Conservation (phyloP, 2,329 filamentous ascomycete genomes). For the Mycosphaerella sp. region DNA sequence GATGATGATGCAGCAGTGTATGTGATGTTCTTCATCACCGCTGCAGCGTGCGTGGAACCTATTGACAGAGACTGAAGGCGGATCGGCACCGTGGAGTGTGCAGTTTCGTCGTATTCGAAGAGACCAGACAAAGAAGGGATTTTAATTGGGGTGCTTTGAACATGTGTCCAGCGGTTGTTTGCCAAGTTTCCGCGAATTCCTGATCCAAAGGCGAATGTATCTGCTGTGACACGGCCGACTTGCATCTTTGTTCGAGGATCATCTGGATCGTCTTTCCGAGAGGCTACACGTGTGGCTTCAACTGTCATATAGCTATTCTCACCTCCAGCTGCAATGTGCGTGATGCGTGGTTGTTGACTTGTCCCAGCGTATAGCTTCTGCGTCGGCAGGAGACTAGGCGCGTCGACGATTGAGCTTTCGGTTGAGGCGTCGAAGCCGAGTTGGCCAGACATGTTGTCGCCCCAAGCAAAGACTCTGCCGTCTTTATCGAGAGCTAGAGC, state of each 20-base stretch:
- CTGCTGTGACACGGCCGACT: slow-evolving; percentile 57
- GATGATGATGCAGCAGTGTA: slow-evolving; percentile 43
- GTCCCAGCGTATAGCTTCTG: slow-evolving; percentile 66
- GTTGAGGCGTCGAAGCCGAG: slow-evolving; percentile 70
- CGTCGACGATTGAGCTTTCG: slow-evolving; percentile 58
- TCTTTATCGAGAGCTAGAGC: slow-evolving; percentile 70
- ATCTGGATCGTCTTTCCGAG: slow-evolving; percentile 32
- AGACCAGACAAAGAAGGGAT: slow-evolving; percentile 77
- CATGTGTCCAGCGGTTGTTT: slow-evolving; percentile 82
- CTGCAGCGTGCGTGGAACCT: slow-evolving; percentile 73
- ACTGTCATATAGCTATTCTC: slow-evolving; percentile 81
- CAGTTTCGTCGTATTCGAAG: slow-evolving; percentile 77
- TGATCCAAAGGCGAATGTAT: slow-evolving; percentile 81
- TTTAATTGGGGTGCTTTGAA: slow-evolving; percentile 70
- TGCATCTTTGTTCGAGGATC: slow-evolving; percentile 35
- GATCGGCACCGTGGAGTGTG: slow-evolving; percentile 66
- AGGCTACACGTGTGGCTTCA: slow-evolving; percentile 60
- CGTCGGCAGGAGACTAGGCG: slow-evolving; percentile 64
- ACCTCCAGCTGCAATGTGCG: slow-evolving; percentile 76
- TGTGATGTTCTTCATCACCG: slow-evolving; percentile 74
- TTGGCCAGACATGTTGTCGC: slow-evolving; percentile 88
- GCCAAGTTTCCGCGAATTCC: slow-evolving; percentile 80
- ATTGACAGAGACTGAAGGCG: slow-evolving; percentile 66
- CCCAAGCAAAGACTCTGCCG: slow-evolving; percentile 78
- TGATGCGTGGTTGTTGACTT: slow-evolving; percentile 60